These are phyloP conservation scores for Strobilomyces echinocephalus DNA, from an alignment of 768 basidiomycete species.

Conservation along the genomic window DNA sequence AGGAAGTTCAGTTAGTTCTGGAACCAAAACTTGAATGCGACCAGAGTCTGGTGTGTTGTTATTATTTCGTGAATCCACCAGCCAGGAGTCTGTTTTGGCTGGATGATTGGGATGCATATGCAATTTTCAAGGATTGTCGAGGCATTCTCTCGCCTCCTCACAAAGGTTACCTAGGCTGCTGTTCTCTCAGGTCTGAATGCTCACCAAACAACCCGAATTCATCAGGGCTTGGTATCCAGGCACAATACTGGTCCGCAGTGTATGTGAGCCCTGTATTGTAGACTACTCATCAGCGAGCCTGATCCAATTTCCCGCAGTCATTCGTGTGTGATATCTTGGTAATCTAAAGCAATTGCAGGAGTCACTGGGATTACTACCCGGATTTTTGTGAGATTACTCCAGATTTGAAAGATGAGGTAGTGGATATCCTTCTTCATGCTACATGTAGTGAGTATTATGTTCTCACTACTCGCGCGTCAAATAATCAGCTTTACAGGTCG, in stretches of 20 bases:
- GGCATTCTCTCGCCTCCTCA: slow-evolving; percentile 19
- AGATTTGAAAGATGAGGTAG: slow-evolving; percentile 24
- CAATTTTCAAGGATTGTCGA: slow-evolving; percentile 28
- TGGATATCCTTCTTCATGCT: slow-evolving; percentile 24
- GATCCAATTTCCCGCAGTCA: background rate
- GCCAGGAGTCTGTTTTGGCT: slow-evolving; percentile 50
- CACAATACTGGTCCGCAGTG: slow-evolving; percentile 33
- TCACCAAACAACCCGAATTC: background rate
- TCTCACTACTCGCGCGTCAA: background rate
- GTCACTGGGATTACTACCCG: slow-evolving; percentile 33
- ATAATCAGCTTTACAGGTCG: slow-evolving; percentile 16
- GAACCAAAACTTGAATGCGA: slow-evolving; percentile 34
- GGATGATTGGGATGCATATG: slow-evolving; percentile 35
- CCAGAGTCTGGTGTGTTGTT: slow-evolving; percentile 26
- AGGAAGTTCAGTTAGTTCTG: slow-evolving; percentile 41
- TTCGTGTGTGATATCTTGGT: background rate
- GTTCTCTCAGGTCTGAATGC: no score
- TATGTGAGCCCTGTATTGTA: slow-evolving; percentile 4
- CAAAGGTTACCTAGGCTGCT: slow-evolving; percentile 15
- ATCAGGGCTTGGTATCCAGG: slow-evolving; percentile 33
- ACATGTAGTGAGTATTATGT: slow-evolving; percentile 18
- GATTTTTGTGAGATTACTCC: slow-evolving; percentile 23
- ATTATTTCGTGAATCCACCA: slow-evolving; percentile 51
- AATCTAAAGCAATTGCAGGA: slow-evolving; percentile 21
- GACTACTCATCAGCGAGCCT: background rate